Percentiles rank a stretch among this genome's conserved stretches.
Evolutionary conservation across 352 stramenopile genomes (phyloP).

Genomic region (Phytophthora podocarpi): DNA sequence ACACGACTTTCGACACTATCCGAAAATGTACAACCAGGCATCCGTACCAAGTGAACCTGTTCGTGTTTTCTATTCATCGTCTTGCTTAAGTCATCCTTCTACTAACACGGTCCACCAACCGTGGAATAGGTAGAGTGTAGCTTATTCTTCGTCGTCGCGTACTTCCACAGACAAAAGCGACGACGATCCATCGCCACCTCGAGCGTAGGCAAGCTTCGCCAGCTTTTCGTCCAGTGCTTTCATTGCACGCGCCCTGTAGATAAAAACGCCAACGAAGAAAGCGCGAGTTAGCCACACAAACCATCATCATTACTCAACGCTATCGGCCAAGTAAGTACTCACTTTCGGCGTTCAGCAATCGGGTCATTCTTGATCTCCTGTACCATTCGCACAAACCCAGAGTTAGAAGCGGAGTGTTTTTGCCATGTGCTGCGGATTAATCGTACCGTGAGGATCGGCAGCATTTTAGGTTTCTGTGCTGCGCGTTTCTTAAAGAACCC

Average conservation of each 20-base stretch:
- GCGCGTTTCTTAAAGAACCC: slow-evolving; percentile 85
- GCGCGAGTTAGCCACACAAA: not conserved
- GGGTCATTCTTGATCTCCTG: slow-evolving; percentile 70
- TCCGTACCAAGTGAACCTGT: not conserved
- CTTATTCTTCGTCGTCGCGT: slow-evolving; percentile 35
- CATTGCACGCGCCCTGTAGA: slow-evolving; percentile 77
- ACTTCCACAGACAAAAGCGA: slow-evolving; percentile 40
- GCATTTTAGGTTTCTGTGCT: slow-evolving; percentile 56
- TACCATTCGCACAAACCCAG: not conserved
- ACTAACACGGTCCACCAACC: not conserved
- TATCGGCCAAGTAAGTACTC: slow-evolving; percentile 23
- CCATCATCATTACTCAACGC: not conserved
- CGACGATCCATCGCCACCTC: slow-evolving; percentile 31
- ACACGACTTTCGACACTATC: too few relatives aligned
- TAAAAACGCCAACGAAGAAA: not conserved
- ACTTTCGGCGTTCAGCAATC: slow-evolving; percentile 90
- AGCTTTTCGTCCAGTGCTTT: slow-evolving; percentile 90
- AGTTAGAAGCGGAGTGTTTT: not conserved
- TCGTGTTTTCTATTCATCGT: slow-evolving; percentile 22
- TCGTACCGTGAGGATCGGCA: slow-evolving; percentile 69
- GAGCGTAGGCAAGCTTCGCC: slow-evolving; percentile 71
- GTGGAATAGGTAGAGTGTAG: not conserved
- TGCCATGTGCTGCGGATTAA: not conserved
- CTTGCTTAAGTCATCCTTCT: not conserved
- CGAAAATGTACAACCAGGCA: not conserved